Evolutionary conservation across 192 early-diverging fungal species (phyloP).

Genomic region (Linnemannia exigua): DNA sequence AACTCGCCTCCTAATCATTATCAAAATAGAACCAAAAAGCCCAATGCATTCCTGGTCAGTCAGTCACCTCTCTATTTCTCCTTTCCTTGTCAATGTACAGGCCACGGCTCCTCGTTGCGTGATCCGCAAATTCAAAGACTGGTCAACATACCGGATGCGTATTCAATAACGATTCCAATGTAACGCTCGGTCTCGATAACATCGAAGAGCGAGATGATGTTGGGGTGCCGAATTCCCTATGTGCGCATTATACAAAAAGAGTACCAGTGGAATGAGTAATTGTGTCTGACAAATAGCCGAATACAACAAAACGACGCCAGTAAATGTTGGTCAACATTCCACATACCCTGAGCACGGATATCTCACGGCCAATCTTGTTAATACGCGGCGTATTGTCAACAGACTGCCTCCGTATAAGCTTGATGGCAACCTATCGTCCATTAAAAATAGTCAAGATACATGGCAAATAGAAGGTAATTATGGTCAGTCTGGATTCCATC

Average conservation of each 20-base stretch:
- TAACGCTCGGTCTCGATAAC: slow-evolving; percentile 97
- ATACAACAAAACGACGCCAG: background rate
- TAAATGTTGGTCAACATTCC: background rate
- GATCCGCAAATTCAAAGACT: slow-evolving; percentile 56
- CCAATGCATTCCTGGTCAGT: background rate
- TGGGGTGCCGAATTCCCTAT: slow-evolving; percentile 89
- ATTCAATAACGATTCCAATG: slow-evolving; percentile 98
- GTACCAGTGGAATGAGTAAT: background rate
- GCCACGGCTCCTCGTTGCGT: background rate
- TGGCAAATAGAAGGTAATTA: background rate
- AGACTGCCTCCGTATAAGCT: slow-evolving; percentile 94
- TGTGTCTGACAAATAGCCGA: background rate
- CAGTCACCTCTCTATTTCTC: background rate
- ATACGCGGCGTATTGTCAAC: slow-evolving; percentile 87
- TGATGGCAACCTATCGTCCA: slow-evolving; percentile 86
- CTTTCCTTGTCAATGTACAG: background rate
- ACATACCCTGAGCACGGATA: slow-evolving; percentile 91
- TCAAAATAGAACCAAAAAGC: background rate
- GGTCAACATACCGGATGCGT: slow-evolving; percentile 82
- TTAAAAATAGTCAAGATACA: background rate
- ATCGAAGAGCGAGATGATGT: slow-evolving; percentile 94
- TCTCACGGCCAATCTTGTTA: slow-evolving; percentile 95
- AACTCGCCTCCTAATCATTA: slow-evolving; percentile 86
- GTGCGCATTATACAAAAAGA: background rate
- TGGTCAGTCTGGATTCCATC: slow-evolving; percentile 8